Conservation (phyloP, 2,329 filamentous ascomycete species). For the Pseudogymnoascus sp. region DNA sequence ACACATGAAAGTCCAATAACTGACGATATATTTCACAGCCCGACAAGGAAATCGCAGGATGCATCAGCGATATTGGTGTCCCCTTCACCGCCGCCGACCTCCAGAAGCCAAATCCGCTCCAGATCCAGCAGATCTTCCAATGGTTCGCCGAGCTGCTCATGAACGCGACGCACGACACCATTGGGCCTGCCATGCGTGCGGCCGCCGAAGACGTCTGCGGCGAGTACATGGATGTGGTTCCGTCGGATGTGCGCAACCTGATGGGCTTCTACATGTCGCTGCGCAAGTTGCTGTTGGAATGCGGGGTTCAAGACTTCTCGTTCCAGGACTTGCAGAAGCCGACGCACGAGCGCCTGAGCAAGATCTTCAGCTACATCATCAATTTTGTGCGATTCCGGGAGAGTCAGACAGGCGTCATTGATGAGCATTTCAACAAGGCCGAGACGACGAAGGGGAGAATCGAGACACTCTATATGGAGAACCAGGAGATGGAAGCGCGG, state of each 20-base stretch:
- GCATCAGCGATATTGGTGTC: slow-evolving; percentile 94
- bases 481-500: slow-evolving; percentile 75
- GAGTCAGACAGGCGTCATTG: slow-evolving; percentile 80
- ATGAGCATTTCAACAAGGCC: slow-evolving; percentile 86
- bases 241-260: slow-evolving; percentile 80
- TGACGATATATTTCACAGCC: slow-evolving; percentile 27
- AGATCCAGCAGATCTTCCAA: slow-evolving; percentile 96
- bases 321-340: slow-evolving; percentile 89
- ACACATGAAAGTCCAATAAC: slow-evolving; percentile 2
- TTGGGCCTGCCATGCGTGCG: slow-evolving; percentile 90
- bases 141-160: slow-evolving; percentile 93
- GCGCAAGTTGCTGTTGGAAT: slow-evolving; percentile 71
- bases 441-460: slow-evolving; percentile 82
- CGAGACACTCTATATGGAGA: slow-evolving; percentile 75
- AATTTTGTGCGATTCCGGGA: slow-evolving; percentile 98
- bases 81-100: slow-evolving; percentile 79
- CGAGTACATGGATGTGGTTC: slow-evolving; percentile 74
- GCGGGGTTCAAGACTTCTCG: slow-evolving; percentile 86
- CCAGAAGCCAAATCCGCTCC: slow-evolving; percentile 85
- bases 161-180: slow-evolving; percentile 85
- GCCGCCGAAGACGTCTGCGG: slow-evolving; percentile 81
- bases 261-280: slow-evolving; percentile 93
- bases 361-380: slow-evolving; percentile 96
- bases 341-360: slow-evolving; percentile 80
- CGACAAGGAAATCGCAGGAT: slow-evolving; percentile 81